Conservation (phyloP, 495 filamentous ascomycete genomes). For the Neurospora tetraspora region DNA sequence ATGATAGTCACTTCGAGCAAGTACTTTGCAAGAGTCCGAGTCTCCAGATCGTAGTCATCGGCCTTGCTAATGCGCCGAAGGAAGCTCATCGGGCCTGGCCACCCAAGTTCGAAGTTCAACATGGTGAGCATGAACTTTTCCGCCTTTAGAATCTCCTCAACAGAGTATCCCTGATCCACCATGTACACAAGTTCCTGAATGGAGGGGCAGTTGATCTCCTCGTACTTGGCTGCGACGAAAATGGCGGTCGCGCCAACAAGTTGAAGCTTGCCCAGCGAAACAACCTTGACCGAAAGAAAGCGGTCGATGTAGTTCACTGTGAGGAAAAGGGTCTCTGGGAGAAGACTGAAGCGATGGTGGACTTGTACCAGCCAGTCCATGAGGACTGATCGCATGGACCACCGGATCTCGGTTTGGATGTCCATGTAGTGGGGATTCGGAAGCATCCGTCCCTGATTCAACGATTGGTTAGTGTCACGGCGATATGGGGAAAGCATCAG, state of each 20-base stretch:
- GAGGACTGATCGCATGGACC: slow-evolving; percentile 95
- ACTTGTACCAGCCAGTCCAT: slow-evolving; percentile 99
- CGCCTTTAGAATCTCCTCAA: slow-evolving; percentile 91
- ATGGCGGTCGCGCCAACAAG: slow-evolving; percentile 93
- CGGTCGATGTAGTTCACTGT: slow-evolving; percentile 94
- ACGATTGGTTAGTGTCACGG: slow-evolving; percentile 11
- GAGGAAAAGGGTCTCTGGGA: slow-evolving; percentile 91
- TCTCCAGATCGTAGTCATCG: slow-evolving; percentile 95
- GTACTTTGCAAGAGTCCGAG: slow-evolving; percentile 92
- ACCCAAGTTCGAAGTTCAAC: slow-evolving; percentile 89
- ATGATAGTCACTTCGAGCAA: slow-evolving; percentile 94
- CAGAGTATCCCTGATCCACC: slow-evolving; percentile 84
- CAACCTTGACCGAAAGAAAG: slow-evolving; percentile 88
- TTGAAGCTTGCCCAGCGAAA: slow-evolving; percentile 90
- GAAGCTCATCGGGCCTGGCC: slow-evolving; percentile 98
- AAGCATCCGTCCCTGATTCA: slow-evolving; percentile 57
- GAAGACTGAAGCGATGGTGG: slow-evolving; percentile 77
- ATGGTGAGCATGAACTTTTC: slow-evolving; percentile 97
- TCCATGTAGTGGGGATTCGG: slow-evolving; percentile 95
- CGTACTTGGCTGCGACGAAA: slow-evolving; percentile 94
- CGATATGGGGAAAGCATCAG: background rate
- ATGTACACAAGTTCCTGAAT: slow-evolving; percentile 95
- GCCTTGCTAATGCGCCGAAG: slow-evolving; percentile 94
- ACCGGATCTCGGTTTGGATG: slow-evolving; percentile 90
- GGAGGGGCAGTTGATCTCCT: slow-evolving; percentile 95